Base-by-base conservation (phyloP, 2,329 filamentous ascomycete species). In the Ilyonectria sp. region DNA sequence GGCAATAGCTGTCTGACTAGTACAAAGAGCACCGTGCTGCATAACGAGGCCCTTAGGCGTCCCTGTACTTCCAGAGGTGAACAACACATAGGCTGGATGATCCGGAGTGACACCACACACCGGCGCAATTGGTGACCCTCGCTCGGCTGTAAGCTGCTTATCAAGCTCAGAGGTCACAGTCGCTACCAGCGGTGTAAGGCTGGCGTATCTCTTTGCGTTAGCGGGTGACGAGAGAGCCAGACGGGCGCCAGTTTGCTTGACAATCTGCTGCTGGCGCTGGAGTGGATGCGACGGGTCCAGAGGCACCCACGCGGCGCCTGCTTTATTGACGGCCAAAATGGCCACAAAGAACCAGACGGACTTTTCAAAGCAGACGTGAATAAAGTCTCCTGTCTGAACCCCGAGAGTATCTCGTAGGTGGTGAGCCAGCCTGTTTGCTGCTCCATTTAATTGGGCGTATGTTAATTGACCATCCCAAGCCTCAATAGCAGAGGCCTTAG, bases 21-120 rank as follows among this genome's bases (percentile, higher is more conserved):
- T 57, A 0, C 65, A 15, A 9, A 76, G 69, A 0, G 73, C 66
- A 0, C 61, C 53, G 17, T 76, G 74, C 3, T 71, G 68, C 26
- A 76, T 71, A 0, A 76, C 59, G 8, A 76, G 63, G 1, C 74
- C 74, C 17, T 76, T 76, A 0, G 74, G 70, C 7, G 52, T 74
- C 26, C 74, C 74, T 0, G 74, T 76, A 11, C 74, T 76, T 5
- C 74, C 74, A 1, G 72, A 76, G 7, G 74, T 76, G 21, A 67
- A 76, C 6, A 76, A 71, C 7, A 70, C 57, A 5, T 74, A 69
- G 0, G 69, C 70, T 0, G 70, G 60, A 4, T 66, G 37, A 3
- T 70, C 29, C 0, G 33, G 7, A 6, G 3, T 13, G 23, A 66
- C 17, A 31, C 54, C 17, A 21, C 23, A 37, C 19, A 29, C 19